Conservation (phyloP, 225 moss, liverwort and hornwort genomes). For the Pseudisothecium myosuroides region DNA sequence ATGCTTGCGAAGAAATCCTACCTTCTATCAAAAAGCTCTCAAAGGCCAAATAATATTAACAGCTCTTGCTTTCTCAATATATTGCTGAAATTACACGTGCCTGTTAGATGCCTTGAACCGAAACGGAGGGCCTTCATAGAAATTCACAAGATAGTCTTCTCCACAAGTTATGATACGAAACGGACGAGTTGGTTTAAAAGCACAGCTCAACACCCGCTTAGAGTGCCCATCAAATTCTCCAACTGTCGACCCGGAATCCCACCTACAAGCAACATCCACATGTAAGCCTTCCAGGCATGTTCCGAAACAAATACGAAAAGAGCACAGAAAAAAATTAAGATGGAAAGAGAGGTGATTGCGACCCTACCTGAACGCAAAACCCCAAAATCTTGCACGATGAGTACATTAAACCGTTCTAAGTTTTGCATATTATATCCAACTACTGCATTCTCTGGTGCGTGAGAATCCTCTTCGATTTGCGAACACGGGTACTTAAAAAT, state of each 20-base stretch:
- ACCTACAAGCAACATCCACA: conserved; percentile 26
- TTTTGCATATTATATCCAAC: not conserved
- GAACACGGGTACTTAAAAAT: not conserved
- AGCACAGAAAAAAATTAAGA: too few relatives aligned
- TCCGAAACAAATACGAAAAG: not conserved
- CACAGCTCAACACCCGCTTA: conserved; percentile 82
- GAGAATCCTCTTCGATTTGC: not conserved
- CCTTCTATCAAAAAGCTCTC: not conserved
- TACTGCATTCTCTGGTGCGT: not conserved
- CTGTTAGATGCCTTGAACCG: conserved; percentile 88
- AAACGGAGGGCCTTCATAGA: conserved; percentile 93
- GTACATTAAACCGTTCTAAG: not conserved
- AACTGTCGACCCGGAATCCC: conserved; percentile 98
- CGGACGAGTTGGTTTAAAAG: conserved; percentile 86
- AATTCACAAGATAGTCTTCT: conserved; percentile 92
- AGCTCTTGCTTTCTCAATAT: not conserved
- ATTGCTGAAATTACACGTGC: conserved; percentile 36
- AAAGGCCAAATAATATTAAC: not conserved
- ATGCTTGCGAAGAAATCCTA: not conserved
- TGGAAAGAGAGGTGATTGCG: not conserved
- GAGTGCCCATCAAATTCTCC: conserved; percentile 97
- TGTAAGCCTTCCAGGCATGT: not conserved
- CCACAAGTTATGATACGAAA: conserved; percentile 79
- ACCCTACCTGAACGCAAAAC: not conserved
- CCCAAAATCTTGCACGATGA: not conserved